phyloP scores from a whole-genome alignment of 306 rosid genomes.

The Carpinus fangiana region DNA sequence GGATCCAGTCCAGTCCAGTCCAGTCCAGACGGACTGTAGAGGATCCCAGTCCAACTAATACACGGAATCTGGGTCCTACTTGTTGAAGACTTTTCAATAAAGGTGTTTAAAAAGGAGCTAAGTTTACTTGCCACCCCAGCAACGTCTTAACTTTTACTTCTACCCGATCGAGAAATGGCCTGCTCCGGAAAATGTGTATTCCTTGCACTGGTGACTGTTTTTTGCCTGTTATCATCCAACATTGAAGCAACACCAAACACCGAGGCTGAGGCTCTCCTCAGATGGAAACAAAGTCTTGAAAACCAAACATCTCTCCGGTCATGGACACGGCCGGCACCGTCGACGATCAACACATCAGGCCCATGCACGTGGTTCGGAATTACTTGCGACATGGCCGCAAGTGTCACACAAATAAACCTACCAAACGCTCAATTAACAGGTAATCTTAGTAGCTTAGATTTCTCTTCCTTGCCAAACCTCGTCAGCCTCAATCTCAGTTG shows the following conservation, averaged over 20 bases:
- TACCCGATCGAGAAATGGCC: neutral
- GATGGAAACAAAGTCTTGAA: neutral
- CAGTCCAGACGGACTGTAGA: too few relatives aligned
- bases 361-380: neutral
- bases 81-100: neutral
- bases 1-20: too few relatives aligned
- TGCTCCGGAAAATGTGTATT: neutral
- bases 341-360: neutral
- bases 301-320: neutral
- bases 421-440: neutral
- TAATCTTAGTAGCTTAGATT: neutral
- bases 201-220: neutral
- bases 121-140: neutral
- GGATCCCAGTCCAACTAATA: too few relatives aligned
- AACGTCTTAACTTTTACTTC: too few relatives aligned
- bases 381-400: neutral
- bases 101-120: neutral
- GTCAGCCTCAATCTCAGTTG: neutral
- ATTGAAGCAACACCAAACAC: neutral
- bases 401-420: neutral
- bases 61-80: too few relatives aligned
- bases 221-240: neutral
- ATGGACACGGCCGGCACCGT: neutral
- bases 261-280: neutral
- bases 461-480: neutral